A percentile compares a stretch with the other conserved stretches of the same genome.
phyloP scores from a whole-genome alignment of 1,139 yeast genomes.

The Yamadazyma sp. region DNA sequence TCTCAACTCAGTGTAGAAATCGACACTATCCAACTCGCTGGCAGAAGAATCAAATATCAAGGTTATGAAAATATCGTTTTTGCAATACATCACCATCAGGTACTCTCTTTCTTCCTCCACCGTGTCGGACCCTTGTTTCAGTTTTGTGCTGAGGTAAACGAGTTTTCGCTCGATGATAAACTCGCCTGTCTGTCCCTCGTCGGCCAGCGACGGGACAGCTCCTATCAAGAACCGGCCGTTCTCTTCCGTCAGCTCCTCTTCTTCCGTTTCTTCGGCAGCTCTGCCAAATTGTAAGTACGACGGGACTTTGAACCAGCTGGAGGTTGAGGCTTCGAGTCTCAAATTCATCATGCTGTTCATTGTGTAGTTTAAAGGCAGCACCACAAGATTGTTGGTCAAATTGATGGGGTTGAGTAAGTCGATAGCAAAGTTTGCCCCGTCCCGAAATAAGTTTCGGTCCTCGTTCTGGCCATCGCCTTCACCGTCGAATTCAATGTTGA shows the following conservation, averaged over 20 bases:
- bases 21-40: conserved; percentile 20
- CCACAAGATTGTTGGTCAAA: conserved; percentile 37
- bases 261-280: conserved; percentile 12
- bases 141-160: conserved; percentile 25
- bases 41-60: conserved; percentile 33
- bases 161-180: conserved; percentile 27
- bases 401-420: conserved; percentile 35
- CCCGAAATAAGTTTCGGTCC: conserved; percentile 10
- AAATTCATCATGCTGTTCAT: conserved; percentile 33
- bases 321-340: neutral
- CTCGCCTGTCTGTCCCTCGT: conserved; percentile 5
- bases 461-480: conserved; percentile 9
- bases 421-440: conserved; percentile 22
- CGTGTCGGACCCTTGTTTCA: conserved; percentile 17
- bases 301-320: conserved; percentile 28
- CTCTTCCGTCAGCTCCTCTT: conserved; percentile 16
- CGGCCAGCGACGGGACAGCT: conserved; percentile 13
- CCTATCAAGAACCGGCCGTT: conserved; percentile 32
- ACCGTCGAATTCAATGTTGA: conserved; percentile 12
- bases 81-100: conserved; percentile 31
- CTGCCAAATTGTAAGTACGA: conserved; percentile 19
- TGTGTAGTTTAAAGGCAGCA: conserved; percentile 41
- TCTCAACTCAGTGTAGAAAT: conserved; percentile 25
- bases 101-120: conserved; percentile 23
- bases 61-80: conserved; percentile 24